phyloP scores from a whole-genome alignment of 331 rosid species.

The Cucumis variabilis region DNA sequence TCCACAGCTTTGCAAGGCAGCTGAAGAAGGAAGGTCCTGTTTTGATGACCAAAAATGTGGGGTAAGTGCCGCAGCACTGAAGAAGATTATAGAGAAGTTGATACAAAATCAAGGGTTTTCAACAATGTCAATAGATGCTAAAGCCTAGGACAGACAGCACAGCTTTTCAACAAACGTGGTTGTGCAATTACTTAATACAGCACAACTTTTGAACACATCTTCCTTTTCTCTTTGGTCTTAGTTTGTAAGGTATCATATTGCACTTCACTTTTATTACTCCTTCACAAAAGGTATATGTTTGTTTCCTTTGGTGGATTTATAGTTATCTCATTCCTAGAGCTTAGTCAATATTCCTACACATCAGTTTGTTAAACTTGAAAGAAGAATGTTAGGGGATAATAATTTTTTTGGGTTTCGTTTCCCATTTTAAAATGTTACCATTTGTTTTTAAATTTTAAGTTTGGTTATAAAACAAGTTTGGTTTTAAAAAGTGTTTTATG shows the following conservation, averaged over 20 bases:
- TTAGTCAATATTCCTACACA: too few relatives aligned
- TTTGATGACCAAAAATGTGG: conserved; percentile 64
- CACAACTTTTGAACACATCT: background rate
- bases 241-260: background rate
- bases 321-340: too few relatives aligned
- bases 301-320: background rate
- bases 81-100: conserved; percentile 69
- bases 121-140: conserved; percentile 24
- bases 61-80: conserved; percentile 75
- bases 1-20: conserved; percentile 91
- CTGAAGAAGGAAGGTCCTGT: conserved; percentile 93
- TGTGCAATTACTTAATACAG: background rate
- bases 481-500: too few relatives aligned
- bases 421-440: too few relatives aligned
- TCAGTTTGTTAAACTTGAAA: too few relatives aligned
- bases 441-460: too few relatives aligned
- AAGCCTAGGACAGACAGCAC: background rate
- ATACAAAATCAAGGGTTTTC: conserved; percentile 58
- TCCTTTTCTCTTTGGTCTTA: background rate
- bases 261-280: background rate
- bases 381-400: too few relatives aligned
- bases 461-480: too few relatives aligned
- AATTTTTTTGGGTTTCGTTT: too few relatives aligned
- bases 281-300: background rate
- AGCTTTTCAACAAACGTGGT: too few relatives aligned